These are phyloP conservation scores for Pisolithus tinctorius DNA, from an alignment of 768 basidiomycete species.

Conservation along the genomic window DNA sequence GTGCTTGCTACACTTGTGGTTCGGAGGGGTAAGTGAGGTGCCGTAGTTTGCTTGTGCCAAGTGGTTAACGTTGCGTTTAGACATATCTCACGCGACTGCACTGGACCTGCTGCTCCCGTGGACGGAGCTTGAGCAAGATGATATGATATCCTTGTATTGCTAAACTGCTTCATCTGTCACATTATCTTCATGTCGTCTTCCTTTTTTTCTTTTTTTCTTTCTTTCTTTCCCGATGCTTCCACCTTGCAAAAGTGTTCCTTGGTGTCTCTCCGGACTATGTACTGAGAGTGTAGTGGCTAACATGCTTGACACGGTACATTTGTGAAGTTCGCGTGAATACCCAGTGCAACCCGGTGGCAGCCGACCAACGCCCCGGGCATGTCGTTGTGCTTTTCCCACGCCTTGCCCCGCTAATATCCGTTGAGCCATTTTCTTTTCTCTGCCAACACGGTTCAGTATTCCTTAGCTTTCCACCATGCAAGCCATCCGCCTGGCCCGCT, in stretches of 20 bases:
- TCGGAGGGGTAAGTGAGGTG: conserved; percentile 56
- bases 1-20: conserved; percentile 79
- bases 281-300: not conserved
- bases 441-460: not conserved
- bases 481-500: conserved; percentile 52
- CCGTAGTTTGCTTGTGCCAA: not conserved
- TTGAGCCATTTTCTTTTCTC: conserved; percentile 7
- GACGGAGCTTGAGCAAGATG: conserved; percentile 23
- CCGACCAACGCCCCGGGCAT: not conserved
- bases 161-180: conserved; percentile 19
- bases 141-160: conserved; percentile 24
- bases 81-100: conserved; percentile 84
- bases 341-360: conserved; percentile 9
- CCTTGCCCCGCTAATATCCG: conserved; percentile 10
- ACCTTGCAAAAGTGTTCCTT: conserved; percentile 7
- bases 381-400: conserved; percentile 9
- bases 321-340: not conserved
- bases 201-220: conserved; percentile 1
- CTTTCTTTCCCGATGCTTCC: not conserved
- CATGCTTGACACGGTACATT: conserved; percentile 8
- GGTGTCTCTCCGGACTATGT: conserved; percentile 7
- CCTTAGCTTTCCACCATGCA: conserved; percentile 33
- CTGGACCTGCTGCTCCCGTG: conserved; percentile 32
- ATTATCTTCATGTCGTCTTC: not conserved
- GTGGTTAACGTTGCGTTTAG: conserved; percentile 24